Base-by-base conservation (phyloP, 2,329 filamentous ascomycete genomes). In the Arthrocladium fulminans region DNA sequence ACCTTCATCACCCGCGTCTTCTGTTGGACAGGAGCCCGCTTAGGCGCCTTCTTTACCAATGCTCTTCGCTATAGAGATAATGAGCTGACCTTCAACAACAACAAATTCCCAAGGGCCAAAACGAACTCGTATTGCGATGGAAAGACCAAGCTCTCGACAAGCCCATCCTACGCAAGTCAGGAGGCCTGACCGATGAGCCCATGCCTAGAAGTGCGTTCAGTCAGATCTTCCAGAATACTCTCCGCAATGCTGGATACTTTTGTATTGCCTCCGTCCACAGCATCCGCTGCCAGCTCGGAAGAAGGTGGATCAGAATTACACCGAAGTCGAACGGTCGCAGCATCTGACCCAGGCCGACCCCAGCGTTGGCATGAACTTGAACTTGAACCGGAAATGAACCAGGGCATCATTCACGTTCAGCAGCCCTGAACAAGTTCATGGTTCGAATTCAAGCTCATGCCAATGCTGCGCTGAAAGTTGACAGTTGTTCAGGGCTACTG, bases 191-290 rank as follows among this genome's bases (percentile, higher is more conserved):
- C 4, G 37, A 49, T 29, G 46, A 55, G 2, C 51, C 53, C 1
- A 55, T 55, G 48, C 41, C 51, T 13, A 47, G 24, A 27, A 35
- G 2, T 23, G 23, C 45, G 10, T 55, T 53, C 25, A 15, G 15
- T 24, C 24, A 30, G 20, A 55, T 55, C 22, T 41, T 48, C n/a
- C 15, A 39, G 25, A 48, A 42, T 32, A 51, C 45, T 8, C 39
- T 55, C 12, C n/a, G 19, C n/a, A 55, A 55, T 27, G 48, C 53
- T 23, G 45, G 51, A 3, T 55, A 55, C 42, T 34, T 47, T 8
- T 53, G 44, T 22, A 20, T 23, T 17, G 9, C 39, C 15, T 53
- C 48, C 13, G 46, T 53, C 29, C 47, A 53, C 20, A 41, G 45
- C 9, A 51, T 50, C 42, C 22, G 51, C 10, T 45, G 51, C 2